Evolutionary conservation across 73 alveolate genomes (phyloP), one percentile per base, ranked within the genome.

Genomic region (Paramecium octaurelia): DNA sequence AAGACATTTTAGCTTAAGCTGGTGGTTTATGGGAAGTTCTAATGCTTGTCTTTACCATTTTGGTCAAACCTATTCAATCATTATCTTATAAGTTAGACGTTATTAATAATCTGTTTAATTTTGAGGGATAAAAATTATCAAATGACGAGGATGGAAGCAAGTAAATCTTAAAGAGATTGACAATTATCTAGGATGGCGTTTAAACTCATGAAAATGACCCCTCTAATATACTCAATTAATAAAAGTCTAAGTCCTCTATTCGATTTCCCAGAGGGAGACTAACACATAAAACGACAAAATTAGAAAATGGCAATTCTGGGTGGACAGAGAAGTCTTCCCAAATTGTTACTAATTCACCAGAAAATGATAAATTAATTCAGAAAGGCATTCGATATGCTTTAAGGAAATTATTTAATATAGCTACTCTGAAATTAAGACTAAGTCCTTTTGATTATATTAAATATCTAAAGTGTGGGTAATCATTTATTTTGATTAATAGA

Each of bases 21-120:
- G 91, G 91, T 16, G 91, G 91, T 42, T 80, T 80, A 43, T 80
- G 91, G 91, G 57, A 80, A 21, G 7, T 27, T 48, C 31, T 40
- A 5, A 24, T 80, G 57, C 54, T 31, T n/a, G 23, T 80, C 44
- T 44, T 44, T 80, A 42, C 48, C 10, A 40, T 80, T 6, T 44
- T 44, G 20, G 46, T 48, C 4, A 43, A 20, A 44, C 91, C 46
- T 21, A 6, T 64, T 34, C 9, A 64, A 64, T 23, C 23, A 1
- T 9, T 80, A 7, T 80, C 91, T 31, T 80, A 80, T 42, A 80
- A 48, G 14, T 48, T 80, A 48, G 70, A 42, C 3, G 57, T 80
- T 24, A 80, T 80, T 9, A 80, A 80, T 80, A 44, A 35, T 48
- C 48, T 80, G 1, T 80, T 80, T 35, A 40, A 80, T 48, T 80